Base-by-base conservation (phyloP, 805 yeast genomes). In the Sporopachydermia quercuum region DNA sequence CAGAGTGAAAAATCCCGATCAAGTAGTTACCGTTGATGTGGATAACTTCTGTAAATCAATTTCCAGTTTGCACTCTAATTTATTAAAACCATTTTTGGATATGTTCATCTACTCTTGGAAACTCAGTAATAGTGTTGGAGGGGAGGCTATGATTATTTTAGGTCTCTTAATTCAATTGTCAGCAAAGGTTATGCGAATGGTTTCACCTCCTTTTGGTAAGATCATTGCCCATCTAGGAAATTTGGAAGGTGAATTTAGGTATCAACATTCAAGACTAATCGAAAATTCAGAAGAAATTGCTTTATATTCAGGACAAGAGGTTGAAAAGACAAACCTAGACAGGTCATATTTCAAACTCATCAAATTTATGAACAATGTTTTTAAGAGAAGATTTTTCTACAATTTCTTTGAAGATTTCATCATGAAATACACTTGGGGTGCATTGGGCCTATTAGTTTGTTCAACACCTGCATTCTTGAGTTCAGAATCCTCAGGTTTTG, bases 351-450 rank as follows among this genome's bases (percentile, higher is more conserved):
- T 84, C 57, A 78, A 80, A 45, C 65, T 86, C 47, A 91, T 82
- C 47, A 65, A 77, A 44, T 89, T 86, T 57, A 68, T 78, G 47
- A 74, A 80, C 50, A 71, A 76, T 60, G 87, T 81, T 52, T 70
- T 80, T 46, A 73, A 81, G 60, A 77, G 82, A 49, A 68, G 78
- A 39, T 65, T 61, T 78, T 89, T 18, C 17, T 89, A 86, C 58
- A 86, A 86, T 52, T 71, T 83, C 48, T 81, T 89, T 2, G 91
- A 89, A 48, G 83, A 80, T 38, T 87, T 86, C 50, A 76, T 85
- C 40, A 87, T 87, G 45, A 87, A 87, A 60, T 87, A 87, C 58
- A 74, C 85, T 38, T 80, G 96, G 87, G 97, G 97, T 45, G 97
- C 96, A 2, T 84, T 91, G 19, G 97, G 97, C 6, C 67, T 87